Percentiles rank a stretch among this genome's conserved stretches.
Conservation (phyloP, 495 filamentous ascomycete species). For the Neurospora sp. region DNA sequence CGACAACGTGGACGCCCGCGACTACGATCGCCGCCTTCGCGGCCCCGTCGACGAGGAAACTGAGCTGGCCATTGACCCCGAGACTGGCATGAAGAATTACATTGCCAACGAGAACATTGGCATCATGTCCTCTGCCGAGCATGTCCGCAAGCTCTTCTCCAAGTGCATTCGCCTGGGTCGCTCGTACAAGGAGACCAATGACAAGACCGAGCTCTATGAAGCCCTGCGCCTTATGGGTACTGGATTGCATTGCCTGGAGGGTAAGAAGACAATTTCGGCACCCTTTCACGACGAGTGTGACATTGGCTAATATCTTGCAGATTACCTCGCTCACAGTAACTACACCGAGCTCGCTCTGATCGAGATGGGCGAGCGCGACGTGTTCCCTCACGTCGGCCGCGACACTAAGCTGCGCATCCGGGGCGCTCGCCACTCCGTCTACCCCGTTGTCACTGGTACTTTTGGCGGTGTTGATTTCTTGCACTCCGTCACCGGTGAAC, state of each 20-base stretch:
- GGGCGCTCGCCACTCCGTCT: conserved; percentile 55
- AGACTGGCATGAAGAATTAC: conserved; percentile 84
- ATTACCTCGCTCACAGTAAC: conserved; percentile 87
- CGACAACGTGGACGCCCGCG: conserved; percentile 74
- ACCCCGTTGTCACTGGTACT: conserved; percentile 76
- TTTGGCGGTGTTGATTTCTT: conserved; percentile 84
- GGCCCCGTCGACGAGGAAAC: conserved; percentile 68
- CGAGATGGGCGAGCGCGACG: conserved; percentile 64
- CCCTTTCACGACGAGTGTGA: not conserved
- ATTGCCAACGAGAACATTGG: conserved; percentile 69
- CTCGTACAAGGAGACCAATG: conserved; percentile 47
- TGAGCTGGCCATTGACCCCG: conserved; percentile 65
- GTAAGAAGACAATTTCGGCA: conserved; percentile 16
- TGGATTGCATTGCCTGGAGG: conserved; percentile 80
- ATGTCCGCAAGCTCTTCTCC: conserved; percentile 64
- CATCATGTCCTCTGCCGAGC: conserved; percentile 65
- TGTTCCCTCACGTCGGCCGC: conserved; percentile 81
- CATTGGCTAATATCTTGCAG: conserved; percentile 23
- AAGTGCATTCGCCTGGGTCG: conserved; percentile 64
- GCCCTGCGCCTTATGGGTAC: conserved; percentile 78
- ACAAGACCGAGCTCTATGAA: conserved; percentile 71
- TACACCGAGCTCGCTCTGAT: conserved; percentile 78
- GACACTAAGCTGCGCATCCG: conserved; percentile 52
- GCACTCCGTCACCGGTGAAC: conserved; percentile 80
- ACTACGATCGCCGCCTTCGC: conserved; percentile 68